Evolutionary conservation across 192 early-diverging fungal genomes (phyloP), one percentile per base, ranked within the genome.

Genomic region (Linnemannia elongata): DNA sequence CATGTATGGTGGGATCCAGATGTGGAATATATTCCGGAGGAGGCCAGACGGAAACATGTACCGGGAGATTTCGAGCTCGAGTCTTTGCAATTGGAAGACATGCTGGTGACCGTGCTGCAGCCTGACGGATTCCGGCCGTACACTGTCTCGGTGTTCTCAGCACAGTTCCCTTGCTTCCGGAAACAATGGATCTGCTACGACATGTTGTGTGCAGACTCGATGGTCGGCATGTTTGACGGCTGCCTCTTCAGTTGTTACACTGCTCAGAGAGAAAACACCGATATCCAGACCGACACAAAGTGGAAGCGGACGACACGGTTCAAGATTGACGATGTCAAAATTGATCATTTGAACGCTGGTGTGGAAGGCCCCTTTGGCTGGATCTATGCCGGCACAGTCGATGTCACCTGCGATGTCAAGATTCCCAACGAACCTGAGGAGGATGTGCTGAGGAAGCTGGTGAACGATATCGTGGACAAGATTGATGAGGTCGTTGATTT

Each of bases 141-240:
- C 75, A 93, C 95, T 13, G 89, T 99, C 10, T 95, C 96, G 9
- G 94, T 99, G 24, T 99, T 97, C 85, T 93, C 93, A 27, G 97
- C 96, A 15, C 94, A 94, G 71, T 85, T 98, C 74, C 96, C 96
- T 4, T 89, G 88, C 27, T 95, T 99, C 68, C 90, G 98, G 38
- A 94, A 97, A 83, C 97, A 97, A 83, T 99, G 97, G 97, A 82
- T 99, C 30, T 92, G 97, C 47, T 97, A 96, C 80, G 98, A 99
- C 82, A 84, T 96, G 35, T 89, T 99, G 75, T 94, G 95, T 73
- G 98, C 98, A 15, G 95, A 96, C 70, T 94, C 93, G 7, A 94
- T 98, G 76, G 95, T 97, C 10, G 98, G 98, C 13, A 96, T 95
- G 88, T 97, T 97, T 82, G 97, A 99, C 82, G 96, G 98, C 81